Percentiles rank a stretch among this genome's conserved stretches.
Conservation (phyloP, 78 protist genomes). For the Salpingoeca rosetta region DNA sequence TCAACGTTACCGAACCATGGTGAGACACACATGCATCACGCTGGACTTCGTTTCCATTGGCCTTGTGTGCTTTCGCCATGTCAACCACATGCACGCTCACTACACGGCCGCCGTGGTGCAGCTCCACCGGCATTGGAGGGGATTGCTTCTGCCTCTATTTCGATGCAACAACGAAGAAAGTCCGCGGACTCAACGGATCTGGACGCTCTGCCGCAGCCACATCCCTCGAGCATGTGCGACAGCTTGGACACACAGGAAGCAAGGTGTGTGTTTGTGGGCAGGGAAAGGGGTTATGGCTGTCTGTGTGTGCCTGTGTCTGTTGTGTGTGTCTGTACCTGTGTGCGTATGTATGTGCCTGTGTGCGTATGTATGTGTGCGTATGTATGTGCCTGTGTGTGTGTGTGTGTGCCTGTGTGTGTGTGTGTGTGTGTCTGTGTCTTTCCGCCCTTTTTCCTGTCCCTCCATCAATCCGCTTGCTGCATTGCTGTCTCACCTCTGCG, state of each 20-base stretch:
- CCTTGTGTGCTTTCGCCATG: not conserved
- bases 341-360: not conserved
- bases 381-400: not conserved
- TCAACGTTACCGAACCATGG: conserved; percentile 40
- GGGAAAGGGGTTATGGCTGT: too few relatives aligned
- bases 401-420: not conserved
- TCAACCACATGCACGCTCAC: not conserved
- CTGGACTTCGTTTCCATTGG: not conserved
- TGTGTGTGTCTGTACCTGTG: conserved; percentile 13
- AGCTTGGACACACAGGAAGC: not conserved
- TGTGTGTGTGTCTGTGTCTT: not conserved
- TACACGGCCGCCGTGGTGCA: not conserved
- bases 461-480: too few relatives aligned
- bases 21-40: not conserved
- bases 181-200: conserved; percentile 58
- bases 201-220: conserved; percentile 54
- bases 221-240: conserved; percentile 6
- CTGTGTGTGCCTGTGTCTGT: too few relatives aligned
- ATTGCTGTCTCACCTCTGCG: too few relatives aligned
- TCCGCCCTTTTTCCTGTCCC: too few relatives aligned
- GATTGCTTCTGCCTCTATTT: conserved; percentile 59
- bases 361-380: not conserved
- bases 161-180: conserved; percentile 4
- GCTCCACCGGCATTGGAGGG: conserved; percentile 76
- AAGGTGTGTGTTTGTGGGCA: not conserved